These are phyloP conservation scores for Aristolochia californica DNA, from an alignment of 164 flowering plant genomes.

Conservation along the genomic window DNA sequence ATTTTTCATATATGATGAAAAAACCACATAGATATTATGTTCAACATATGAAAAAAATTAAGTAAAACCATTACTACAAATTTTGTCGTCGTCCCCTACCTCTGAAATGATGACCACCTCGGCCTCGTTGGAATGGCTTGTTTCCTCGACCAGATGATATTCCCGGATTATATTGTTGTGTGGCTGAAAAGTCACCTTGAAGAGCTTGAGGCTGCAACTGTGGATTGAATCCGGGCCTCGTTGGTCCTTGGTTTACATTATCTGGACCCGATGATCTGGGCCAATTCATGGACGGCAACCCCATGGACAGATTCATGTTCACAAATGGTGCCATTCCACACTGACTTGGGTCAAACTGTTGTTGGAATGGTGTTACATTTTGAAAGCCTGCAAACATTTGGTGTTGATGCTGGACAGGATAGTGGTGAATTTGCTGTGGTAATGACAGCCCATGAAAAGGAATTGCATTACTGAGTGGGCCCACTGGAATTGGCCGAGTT, in stretches of 20 bases:
- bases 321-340: constrained; percentile 18
- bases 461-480: constrained; percentile 23
- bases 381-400: constrained; percentile 24
- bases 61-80: not conserved
- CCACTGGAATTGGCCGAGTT: constrained; percentile 24
- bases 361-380: constrained; percentile 31
- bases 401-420: constrained; percentile 13
- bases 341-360: constrained; percentile 30
- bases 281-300: constrained; percentile 23
- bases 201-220: constrained; percentile 1
- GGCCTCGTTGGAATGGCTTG: constrained; percentile 4
- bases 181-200: constrained; percentile 8
- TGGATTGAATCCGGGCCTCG: constrained; percentile 23
- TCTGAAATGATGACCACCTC: constrained; percentile 12
- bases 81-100: constrained; percentile 9
- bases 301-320: constrained; percentile 23
- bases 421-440: constrained; percentile 12
- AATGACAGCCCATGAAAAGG: constrained; percentile 23
- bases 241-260: constrained; percentile 18
- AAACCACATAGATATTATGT: not conserved
- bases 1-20: too few relatives aligned
- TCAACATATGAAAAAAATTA: not conserved
- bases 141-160: constrained; percentile 12
- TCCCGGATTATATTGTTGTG: constrained; percentile 10
- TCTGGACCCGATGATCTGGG: constrained; percentile 25